Percentiles rank a stretch among this genome's conserved stretches.
phyloP scores from a whole-genome alignment of 371 early-diverging fungal genomes.

The Blastocladiella emersonii region DNA sequence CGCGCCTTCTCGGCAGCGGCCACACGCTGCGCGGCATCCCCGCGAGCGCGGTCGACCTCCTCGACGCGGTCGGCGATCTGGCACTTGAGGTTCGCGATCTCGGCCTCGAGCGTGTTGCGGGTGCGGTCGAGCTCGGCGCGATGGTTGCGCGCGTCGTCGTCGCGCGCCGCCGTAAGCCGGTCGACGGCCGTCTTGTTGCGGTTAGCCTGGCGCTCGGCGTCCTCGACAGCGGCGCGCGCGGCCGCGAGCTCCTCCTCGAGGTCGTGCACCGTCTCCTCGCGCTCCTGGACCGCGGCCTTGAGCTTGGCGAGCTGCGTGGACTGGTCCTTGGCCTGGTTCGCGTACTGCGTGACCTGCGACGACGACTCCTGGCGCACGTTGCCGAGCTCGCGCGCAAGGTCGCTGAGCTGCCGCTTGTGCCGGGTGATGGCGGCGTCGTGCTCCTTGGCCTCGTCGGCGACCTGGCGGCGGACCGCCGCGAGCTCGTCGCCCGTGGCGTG shows the following conservation, averaged over 20 bases:
- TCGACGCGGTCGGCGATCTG: slow-evolving; percentile 16
- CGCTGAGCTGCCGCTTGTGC: background rate
- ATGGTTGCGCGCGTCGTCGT: background rate
- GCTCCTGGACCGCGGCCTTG: background rate
- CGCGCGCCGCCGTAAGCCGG: background rate
- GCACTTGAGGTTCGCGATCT: slow-evolving; percentile 12
- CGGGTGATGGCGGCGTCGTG: background rate
- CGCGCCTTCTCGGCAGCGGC: slow-evolving; percentile 16
- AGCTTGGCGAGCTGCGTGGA: background rate
- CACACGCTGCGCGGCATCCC: too few relatives aligned
- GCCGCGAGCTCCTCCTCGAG: background rate
- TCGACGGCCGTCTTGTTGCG: background rate
- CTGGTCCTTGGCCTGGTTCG: background rate
- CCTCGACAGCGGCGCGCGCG: background rate
- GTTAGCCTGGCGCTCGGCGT: background rate
- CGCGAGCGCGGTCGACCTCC: slow-evolving; percentile 7
- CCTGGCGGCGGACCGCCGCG: background rate
- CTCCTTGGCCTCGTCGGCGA: background rate
- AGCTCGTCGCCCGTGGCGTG: background rate
- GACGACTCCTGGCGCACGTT: background rate
- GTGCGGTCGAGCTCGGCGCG: background rate
- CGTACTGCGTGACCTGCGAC: background rate
- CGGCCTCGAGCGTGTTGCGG: slow-evolving; percentile 12
- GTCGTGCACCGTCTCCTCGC: background rate
- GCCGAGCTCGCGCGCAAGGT: background rate